Evolutionary conservation across 768 basidiomycete species (phyloP).

Genomic region (Tricholomella constricta): DNA sequence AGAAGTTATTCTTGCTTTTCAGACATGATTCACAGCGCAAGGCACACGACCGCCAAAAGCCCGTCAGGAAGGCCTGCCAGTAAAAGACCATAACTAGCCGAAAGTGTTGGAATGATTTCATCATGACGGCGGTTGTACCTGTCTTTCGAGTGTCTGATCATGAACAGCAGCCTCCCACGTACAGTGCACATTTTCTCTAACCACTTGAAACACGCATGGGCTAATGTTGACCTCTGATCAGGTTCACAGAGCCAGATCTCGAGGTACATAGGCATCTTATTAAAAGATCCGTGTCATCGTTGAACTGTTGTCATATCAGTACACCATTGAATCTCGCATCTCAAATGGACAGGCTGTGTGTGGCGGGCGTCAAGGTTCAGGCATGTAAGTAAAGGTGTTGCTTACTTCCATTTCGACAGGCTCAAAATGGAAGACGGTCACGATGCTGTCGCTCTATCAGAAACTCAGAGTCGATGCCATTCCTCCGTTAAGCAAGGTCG

Average conservation of each 20-base stretch:
- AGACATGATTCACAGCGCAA: no score
- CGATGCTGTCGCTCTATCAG: not conserved
- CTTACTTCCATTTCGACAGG: not conserved
- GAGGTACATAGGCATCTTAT: not conserved
- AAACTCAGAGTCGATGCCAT: not conserved
- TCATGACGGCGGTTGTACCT: not conserved
- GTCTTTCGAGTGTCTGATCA: not conserved
- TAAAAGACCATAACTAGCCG: not conserved
- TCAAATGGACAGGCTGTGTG: constrained; percentile 7
- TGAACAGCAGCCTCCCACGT: not conserved
- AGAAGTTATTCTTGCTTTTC: not conserved
- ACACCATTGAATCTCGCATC: not conserved
- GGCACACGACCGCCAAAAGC: no score
- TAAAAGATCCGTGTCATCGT: constrained; percentile 1
- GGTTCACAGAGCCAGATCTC: not conserved
- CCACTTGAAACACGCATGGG: not conserved
- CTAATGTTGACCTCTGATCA: not conserved
- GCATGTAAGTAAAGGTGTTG: not conserved
- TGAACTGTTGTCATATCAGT: not conserved
- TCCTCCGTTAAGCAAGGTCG: constrained; percentile 4
- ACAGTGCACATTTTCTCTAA: not conserved
- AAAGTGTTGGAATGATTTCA: not conserved
- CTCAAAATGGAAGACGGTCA: not conserved
- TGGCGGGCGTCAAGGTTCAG: constrained; percentile 5
- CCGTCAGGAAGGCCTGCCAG: no score